phyloP scores from a whole-genome alignment of 257 asterid genomes.

The Ehretia macrophylla region DNA sequence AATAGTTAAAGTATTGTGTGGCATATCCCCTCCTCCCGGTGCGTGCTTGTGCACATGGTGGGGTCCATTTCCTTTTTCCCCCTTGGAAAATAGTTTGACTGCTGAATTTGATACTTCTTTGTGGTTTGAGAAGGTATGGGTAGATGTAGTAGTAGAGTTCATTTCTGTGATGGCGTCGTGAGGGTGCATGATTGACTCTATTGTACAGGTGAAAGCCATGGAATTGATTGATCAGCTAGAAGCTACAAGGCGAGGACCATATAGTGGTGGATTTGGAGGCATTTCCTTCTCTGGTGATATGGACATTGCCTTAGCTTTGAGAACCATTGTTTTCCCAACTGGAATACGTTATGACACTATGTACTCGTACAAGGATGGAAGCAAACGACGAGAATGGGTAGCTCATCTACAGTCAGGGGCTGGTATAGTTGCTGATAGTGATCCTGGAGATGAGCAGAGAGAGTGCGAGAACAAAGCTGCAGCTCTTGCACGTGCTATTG shows the following conservation, averaged over 20 bases:
- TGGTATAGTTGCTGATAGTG: constrained; percentile 94
- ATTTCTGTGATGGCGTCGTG: too few species aligned
- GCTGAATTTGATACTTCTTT: too few species aligned
- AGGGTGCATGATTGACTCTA: background rate
- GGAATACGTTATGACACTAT: constrained; percentile 60
- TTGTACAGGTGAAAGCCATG: constrained; percentile 86
- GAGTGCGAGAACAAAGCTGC: constrained; percentile 98
- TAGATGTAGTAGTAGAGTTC: too few species aligned
- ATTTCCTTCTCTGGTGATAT: constrained; percentile 85
- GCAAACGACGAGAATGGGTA: constrained; percentile 70
- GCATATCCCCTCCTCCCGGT: too few species aligned
- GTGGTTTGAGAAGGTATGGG: too few species aligned
- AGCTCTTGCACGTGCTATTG: constrained; percentile 94
- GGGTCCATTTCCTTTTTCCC: too few species aligned
- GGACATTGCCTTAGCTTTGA: constrained; percentile 88
- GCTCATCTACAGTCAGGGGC: constrained; percentile 98
- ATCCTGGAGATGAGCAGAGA: constrained; percentile 80
- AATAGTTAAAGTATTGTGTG: too few species aligned
- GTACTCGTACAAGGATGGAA: constrained; percentile 64
- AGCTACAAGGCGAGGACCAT: constrained; percentile 86
- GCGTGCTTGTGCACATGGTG: too few species aligned
- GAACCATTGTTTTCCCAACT: constrained; percentile 91
- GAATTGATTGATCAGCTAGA: constrained; percentile 86
- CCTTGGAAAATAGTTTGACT: too few species aligned
- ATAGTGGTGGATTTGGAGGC: constrained; percentile 98